A percentile compares a stretch with the other conserved stretches of the same genome.
phyloP scores from a whole-genome alignment of 2,329 filamentous ascomycete genomes.

The Penicillium sp. region DNA sequence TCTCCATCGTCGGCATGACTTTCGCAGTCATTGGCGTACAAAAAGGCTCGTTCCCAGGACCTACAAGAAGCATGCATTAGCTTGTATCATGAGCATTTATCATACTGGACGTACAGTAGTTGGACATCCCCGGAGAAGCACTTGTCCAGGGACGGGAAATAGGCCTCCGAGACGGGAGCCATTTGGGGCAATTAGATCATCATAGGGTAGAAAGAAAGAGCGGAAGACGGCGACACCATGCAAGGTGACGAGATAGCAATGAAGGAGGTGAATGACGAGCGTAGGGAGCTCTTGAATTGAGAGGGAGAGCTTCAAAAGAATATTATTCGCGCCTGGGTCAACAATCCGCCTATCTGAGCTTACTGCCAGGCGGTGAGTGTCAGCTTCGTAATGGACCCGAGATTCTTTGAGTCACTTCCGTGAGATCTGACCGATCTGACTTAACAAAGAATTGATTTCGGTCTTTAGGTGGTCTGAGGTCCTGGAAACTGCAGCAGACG shows the following conservation, averaged over 20 bases:
- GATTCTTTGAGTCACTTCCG: conserved; percentile 15
- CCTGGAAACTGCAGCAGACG: not conserved
- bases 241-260: conserved; percentile 4
- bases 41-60: conserved; percentile 56
- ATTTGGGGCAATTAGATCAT: conserved; percentile 52
- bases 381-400: conserved; percentile 16
- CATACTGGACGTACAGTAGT: conserved; percentile 60
- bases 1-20: conserved; percentile 49
- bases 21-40: conserved; percentile 47
- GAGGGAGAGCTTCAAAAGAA: conserved; percentile 28
- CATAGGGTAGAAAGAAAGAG: conserved; percentile 25
- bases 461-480: not conserved
- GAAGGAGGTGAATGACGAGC: conserved; percentile 12
- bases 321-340: conserved; percentile 35
- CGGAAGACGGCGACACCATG: conserved; percentile 6
- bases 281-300: conserved; percentile 22
- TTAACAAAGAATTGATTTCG: not conserved
- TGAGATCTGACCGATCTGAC: not conserved
- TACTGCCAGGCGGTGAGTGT: conserved; percentile 34
- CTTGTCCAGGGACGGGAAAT: conserved; percentile 79
- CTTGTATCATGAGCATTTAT: not conserved
- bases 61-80: conserved; percentile 41
- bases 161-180: conserved; percentile 68
- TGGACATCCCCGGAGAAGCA: conserved; percentile 76
- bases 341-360: conserved; percentile 39